Evolutionary conservation across 2,329 filamentous ascomycete species (phyloP), one percentile per base, ranked within the genome.

Genomic region (Colletotrichum shisoi): DNA sequence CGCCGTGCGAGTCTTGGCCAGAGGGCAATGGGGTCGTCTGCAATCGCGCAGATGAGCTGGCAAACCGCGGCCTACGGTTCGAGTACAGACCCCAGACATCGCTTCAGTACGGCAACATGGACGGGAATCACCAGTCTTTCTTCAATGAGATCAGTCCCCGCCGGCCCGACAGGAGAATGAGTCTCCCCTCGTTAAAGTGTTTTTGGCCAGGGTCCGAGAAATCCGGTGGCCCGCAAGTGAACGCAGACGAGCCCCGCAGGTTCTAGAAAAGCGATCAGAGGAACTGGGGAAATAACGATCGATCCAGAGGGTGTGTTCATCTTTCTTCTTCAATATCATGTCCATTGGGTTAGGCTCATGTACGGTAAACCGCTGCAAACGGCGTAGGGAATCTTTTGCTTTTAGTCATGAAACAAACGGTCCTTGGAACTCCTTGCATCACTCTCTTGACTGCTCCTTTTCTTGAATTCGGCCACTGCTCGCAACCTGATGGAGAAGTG

Each of bases 171-270:
- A 75, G 74, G 61, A 73, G 76, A 24, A 74, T 74, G 74, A 78
- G 77, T 51, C 63, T 78, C 69, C 76, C 76, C n/a, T 67, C 71
- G 19, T 24, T 74, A 27, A 73, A 72, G 40, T 71, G 70, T 7
- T 52, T 73, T 3, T 78, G 76, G 76, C 72, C 71, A 4, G 61
- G 44, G 34, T 68, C 59, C 37, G 49, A 71, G 51, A 48, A 21
- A 15, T 17, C 5, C 6, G 5, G 9, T n/a, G 34, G 19, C 31
- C 44, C 17, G 13, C 11, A 37, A 17, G 24, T 15, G 6, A 15
- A 48, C 4, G 27, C 7, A n/a, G 7, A 11, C 6, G 44, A 24
- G 34, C 19, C 45, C 31, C 15, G 45, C 11, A 13, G 5, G 2
- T 49, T 6, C 21, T 19, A 57, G 15, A 4, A 39, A 12, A 13